Evolutionary conservation across 2,329 filamentous ascomycete species (phyloP), one percentile per base, ranked within the genome.

Genomic region (Ceratocystis eucalypticola): DNA sequence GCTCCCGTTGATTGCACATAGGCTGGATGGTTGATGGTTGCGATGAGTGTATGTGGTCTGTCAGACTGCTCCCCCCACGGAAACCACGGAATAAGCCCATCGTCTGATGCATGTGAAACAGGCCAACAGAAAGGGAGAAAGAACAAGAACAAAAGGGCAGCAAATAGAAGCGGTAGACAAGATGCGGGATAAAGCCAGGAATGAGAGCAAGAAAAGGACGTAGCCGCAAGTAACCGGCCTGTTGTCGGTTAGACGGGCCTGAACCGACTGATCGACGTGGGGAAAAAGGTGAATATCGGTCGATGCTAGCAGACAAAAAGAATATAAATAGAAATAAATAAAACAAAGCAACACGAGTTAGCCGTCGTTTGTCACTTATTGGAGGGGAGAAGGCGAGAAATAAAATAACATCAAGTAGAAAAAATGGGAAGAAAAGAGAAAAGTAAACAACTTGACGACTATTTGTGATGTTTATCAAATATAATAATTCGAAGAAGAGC

Each of bases 261-360:
- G 37, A 5, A 12, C 37, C 10, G 12, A 15, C 37, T 41, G 37
- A 41, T 15, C 25, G n/a, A 25, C 22, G 48, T n/a, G n/a, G 7
- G 48, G 17, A 12, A 25, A n/a, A 53, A 25, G 30, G 53, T 12
- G 12, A 12, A 7, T 20, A 15, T 25, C 28, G 28, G 53, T 2
- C 28, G 53, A 25, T 57, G 22, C 22, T n/a, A 17, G 53, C 22
- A 28, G 53, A 28, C 53, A 30, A 33, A 57, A 57, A 57, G 53
- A 28, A 57, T 57, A 57, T 57, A 57, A 57, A 57, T 57, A 57
- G 22, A 57, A 57, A 57, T 57, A 30, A 57, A 28, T 30, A 33
- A 15, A 57, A 7, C 25, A 17, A 57, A 57, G 17, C 28, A 57
- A 10, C 37, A 41, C 37, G 37, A 41, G 37, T 12, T 12, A 41